phyloP scores from a whole-genome alignment of 2,329 filamentous ascomycete genomes.

The Fusarium continuum region DNA sequence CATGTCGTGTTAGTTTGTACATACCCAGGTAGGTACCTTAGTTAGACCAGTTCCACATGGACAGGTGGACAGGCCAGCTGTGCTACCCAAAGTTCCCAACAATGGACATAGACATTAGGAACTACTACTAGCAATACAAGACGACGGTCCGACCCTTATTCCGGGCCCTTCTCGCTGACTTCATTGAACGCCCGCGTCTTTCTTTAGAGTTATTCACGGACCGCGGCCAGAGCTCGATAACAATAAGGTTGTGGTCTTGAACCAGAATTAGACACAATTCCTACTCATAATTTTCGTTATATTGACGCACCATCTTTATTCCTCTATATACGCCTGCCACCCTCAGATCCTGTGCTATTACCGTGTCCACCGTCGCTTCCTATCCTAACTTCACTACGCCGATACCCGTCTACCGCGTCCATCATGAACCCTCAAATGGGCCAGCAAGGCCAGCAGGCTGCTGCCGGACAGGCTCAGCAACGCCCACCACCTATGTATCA shows the following conservation, averaged over 20 bases:
- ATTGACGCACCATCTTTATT: background rate
- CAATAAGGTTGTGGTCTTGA: slow-evolving; percentile 9
- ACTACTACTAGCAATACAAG: background rate
- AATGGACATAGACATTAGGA: no score
- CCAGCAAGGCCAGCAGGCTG: slow-evolving; percentile 41
- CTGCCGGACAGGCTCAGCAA: slow-evolving; percentile 35
- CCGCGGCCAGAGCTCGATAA: slow-evolving; percentile 11
- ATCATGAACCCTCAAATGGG: slow-evolving; percentile 42
- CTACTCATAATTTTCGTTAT: background rate
- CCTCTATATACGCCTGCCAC: background rate
- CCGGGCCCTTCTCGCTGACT: slow-evolving; percentile 10
- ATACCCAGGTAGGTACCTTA: no score
- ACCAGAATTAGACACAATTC: background rate
- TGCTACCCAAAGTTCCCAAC: slow-evolving; percentile 14
- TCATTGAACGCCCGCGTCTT: slow-evolving; percentile 12
- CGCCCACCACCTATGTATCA: slow-evolving; percentile 56
- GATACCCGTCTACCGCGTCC: background rate
- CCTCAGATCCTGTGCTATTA: background rate
- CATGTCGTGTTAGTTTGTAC: slow-evolving; percentile 1
- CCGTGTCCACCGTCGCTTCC: background rate
- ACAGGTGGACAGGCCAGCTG: slow-evolving; percentile 8
- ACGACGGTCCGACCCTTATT: slow-evolving; percentile 15
- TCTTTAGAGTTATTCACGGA: slow-evolving; percentile 19
- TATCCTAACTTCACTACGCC: background rate
- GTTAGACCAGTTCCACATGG: slow-evolving; percentile 21